Base-by-base conservation (phyloP, 2,329 filamentous ascomycete genomes). In the Hymenoscyphus fraxineus region DNA sequence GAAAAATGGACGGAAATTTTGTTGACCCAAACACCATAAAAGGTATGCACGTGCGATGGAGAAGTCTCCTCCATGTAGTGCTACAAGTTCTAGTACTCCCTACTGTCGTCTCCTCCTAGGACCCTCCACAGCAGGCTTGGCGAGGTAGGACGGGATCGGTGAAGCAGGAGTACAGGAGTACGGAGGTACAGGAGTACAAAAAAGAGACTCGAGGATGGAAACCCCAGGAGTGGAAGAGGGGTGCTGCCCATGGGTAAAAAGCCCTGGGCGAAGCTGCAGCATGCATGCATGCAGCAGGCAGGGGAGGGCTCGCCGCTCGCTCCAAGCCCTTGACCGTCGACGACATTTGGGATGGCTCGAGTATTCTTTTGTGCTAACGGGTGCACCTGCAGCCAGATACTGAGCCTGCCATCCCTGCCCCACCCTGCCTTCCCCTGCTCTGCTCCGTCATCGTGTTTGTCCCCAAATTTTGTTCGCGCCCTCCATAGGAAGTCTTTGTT, bases 271-370 rank as follows among this genome's bases (percentile, higher is more conserved):
- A 54, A 54, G 47, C 47, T 27, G 47, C 47, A 27, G 47, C 47
- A 54, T 22, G 47, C 44, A 54, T 54, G 47, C 47, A 54, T 35
- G 35, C 35, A 35, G 35, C 35, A 35, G 35, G 22, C 47, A 54
- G 47, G 47, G 47, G 47, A 51, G 47, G 41, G 47, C 19, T 54
- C 44, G 44, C 44, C 44, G 44, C 44, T 51, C 47, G 47, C 47
- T 54, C 47, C 47, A 54, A 54, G 47, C 47, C 19, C 47, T 54
- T 54, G 47, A 54, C 47, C 47, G 19, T 27, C 47, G 47, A 54
- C 47, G 47, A 54, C 47, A 54, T 54, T 54, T 22, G 19, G 44
- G 12, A 51, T 27, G 44, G n/a, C 19, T 22, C 47, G 47, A 54
- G 9, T 54, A 19, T 54, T 54, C 19, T 35, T 35, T 35, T 35